Conservation (phyloP, 306 rosid species). For the Inga laurina region DNA sequence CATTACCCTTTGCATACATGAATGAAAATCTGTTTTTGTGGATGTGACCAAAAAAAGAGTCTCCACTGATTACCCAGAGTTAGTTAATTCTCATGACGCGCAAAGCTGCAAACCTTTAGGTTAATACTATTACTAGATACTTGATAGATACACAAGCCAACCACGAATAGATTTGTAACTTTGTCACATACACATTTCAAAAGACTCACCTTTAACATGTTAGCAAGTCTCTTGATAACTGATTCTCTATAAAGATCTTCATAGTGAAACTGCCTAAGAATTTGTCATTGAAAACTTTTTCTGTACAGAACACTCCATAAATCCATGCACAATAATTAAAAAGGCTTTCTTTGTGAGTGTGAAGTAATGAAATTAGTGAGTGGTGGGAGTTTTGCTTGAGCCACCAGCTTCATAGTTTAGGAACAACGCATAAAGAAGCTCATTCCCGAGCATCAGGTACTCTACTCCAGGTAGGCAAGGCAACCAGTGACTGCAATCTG, state of each 20-base stretch:
- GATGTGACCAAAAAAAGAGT: not conserved
- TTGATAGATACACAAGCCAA: not conserved
- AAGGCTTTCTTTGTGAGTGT: slow-evolving; percentile 4
- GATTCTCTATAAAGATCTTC: not conserved
- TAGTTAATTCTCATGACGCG: not conserved
- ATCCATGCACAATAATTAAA: slow-evolving; percentile 11
- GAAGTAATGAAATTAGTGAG: not conserved
- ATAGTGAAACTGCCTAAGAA: not conserved
- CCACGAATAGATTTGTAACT: not conserved
- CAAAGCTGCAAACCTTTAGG: not conserved
- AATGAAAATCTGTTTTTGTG: not conserved
- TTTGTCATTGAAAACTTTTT: not conserved
- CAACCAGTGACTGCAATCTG: slow-evolving; percentile 93
- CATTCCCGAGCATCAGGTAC: slow-evolving; percentile 95
- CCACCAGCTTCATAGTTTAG: slow-evolving; percentile 39
- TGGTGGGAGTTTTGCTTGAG: slow-evolving; percentile 27
- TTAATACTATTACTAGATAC: not conserved
- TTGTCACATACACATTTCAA: not conserved
- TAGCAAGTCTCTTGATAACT: not conserved
- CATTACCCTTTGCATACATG: not conserved
- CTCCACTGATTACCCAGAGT: not conserved
- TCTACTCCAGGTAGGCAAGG: slow-evolving; percentile 85
- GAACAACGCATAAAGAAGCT: slow-evolving; percentile 69
- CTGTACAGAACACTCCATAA: not conserved
- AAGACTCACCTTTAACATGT: not conserved